Evolutionary conservation across 768 basidiomycete genomes (phyloP).

Genomic region (Mycena amicta): DNA sequence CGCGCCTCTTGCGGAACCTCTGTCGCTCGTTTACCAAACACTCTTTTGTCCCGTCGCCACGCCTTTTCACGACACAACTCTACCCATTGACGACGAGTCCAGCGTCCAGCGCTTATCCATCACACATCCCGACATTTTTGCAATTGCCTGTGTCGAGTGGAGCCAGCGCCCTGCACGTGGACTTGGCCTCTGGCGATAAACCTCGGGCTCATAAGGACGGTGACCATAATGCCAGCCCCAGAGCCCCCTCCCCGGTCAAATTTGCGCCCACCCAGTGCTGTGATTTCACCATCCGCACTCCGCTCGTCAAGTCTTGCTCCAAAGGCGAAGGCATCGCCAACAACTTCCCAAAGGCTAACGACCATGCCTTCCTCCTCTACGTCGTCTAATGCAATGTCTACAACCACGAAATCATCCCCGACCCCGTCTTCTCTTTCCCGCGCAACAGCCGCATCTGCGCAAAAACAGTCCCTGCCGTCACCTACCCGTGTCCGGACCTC

Average conservation of each 20-base stretch:
- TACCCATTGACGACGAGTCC: too few relatives aligned
- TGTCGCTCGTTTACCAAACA: too few relatives aligned
- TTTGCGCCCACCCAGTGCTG: conserved; percentile 1
- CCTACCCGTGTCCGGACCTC: background rate
- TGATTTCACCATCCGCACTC: background rate
- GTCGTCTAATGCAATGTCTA: background rate
- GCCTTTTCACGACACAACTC: too few relatives aligned
- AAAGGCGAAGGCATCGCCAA: background rate
- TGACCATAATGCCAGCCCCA: background rate
- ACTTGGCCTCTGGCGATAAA: too few relatives aligned
- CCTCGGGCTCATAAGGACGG: too few relatives aligned
- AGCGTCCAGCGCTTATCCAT: too few relatives aligned
- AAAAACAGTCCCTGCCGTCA: background rate
- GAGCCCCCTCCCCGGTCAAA: conserved; percentile 7
- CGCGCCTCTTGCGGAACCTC: too few relatives aligned
- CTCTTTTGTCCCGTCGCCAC: too few relatives aligned
- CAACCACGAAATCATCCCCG: background rate
- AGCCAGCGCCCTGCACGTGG: too few relatives aligned
- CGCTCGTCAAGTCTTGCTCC: background rate
- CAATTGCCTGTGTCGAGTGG: too few relatives aligned
- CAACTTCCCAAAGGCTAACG: background rate
- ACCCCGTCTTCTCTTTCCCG: background rate
- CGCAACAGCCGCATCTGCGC: background rate
- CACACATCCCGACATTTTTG: too few relatives aligned
- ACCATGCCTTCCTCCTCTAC: background rate